Percentiles rank a stretch among this genome's conserved stretches.
These are phyloP conservation scores for Penicillium frequentans DNA, from an alignment of 2,329 filamentous ascomycete species.

Conservation along the genomic window DNA sequence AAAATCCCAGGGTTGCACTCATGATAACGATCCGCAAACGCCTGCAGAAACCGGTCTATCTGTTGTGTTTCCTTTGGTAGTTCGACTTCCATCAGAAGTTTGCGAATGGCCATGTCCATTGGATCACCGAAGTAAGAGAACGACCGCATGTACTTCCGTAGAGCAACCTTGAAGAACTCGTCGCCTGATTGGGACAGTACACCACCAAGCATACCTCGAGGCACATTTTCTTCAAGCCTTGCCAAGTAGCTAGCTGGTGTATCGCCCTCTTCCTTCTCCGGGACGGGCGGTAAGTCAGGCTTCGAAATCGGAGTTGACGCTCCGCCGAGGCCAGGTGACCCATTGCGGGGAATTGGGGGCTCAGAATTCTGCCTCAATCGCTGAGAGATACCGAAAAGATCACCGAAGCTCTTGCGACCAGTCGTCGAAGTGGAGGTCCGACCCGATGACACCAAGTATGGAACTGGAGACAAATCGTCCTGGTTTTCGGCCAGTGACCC, in stretches of 20 bases:
- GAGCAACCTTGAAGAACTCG: conserved; percentile 74
- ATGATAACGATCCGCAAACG: conserved; percentile 94
- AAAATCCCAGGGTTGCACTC: conserved; percentile 98
- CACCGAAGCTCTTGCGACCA: conserved; percentile 91
- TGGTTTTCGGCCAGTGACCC: conserved; percentile 76
- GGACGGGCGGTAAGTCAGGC: conserved; percentile 65
- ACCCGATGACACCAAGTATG: conserved; percentile 55
- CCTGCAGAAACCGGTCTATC: conserved; percentile 89
- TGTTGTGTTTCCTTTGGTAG: conserved; percentile 97
- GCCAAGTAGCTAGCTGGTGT: conserved; percentile 86
- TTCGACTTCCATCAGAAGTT: conserved; percentile 94
- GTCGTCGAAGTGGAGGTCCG: conserved; percentile 78
- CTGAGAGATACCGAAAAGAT: conserved; percentile 73
- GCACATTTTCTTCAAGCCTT: conserved; percentile 76
- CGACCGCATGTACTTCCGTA: conserved; percentile 92
- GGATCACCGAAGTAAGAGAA: conserved; percentile 96
- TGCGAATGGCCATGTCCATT: conserved; percentile 96
- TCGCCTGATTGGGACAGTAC: conserved; percentile 85
- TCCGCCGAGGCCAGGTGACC: conserved; percentile 58
- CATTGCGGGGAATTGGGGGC: conserved; percentile 63
- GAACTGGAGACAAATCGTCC: conserved; percentile 68
- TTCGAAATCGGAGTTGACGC: conserved; percentile 71
- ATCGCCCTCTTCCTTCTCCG: conserved; percentile 81
- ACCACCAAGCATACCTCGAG: conserved; percentile 78
- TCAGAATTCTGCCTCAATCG: conserved; percentile 82